Conservation (phyloP, 345 rosid species). For the Sonneratia alba region DNA sequence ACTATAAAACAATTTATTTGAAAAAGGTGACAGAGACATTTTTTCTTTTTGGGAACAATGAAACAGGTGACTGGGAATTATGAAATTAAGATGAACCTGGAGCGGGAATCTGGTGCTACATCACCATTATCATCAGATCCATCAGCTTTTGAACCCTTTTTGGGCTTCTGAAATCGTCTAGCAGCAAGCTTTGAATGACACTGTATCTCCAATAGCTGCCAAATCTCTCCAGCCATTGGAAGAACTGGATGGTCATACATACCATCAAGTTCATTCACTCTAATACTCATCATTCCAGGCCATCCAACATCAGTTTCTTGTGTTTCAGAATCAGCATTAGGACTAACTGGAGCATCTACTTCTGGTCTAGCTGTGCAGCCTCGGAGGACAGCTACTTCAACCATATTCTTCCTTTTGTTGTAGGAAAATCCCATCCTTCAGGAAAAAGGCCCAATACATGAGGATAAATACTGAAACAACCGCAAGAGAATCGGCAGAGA, state of each 20-base stretch:
- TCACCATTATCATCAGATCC: conserved; percentile 89
- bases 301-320: conserved; percentile 85
- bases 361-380: conserved; percentile 71
- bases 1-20: not conserved
- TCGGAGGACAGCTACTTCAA: conserved; percentile 88
- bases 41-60: no score
- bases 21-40: not conserved
- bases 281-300: conserved; percentile 98
- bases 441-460: conserved; percentile 10
- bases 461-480: conserved; percentile 9
- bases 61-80: not conserved
- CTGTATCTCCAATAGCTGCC: conserved; percentile 94
- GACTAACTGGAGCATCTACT: conserved; percentile 38
- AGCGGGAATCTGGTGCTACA: conserved; percentile 48
- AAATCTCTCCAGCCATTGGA: conserved; percentile 86
- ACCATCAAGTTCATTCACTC: conserved; percentile 90
- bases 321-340: conserved; percentile 63
- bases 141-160: conserved; percentile 88
- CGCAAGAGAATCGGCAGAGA: not conserved
- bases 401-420: conserved; percentile 83
- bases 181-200: conserved; percentile 94
- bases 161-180: conserved; percentile 87
- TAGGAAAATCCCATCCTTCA: conserved; percentile 93
- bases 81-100: conserved; percentile 39
- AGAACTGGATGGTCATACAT: conserved; percentile 93